Evolutionary conservation across 106 monocot species (phyloP).

Genomic region (Allium sativum): DNA sequence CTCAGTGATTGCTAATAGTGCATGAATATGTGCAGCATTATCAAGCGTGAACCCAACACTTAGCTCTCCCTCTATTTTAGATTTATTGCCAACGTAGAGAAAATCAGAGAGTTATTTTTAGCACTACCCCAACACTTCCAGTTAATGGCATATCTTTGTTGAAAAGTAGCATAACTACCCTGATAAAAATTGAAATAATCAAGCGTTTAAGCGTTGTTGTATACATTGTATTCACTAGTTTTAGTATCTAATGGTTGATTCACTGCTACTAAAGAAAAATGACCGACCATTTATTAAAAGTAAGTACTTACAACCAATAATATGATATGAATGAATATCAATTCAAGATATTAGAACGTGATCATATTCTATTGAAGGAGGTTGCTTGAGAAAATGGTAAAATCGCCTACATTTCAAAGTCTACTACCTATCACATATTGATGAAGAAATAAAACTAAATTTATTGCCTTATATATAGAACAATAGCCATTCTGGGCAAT

Average conservation of each 20-base stretch:
- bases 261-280: no score
- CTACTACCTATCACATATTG: no score
- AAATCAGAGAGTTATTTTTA: constrained; percentile 16
- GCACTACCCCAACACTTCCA: constrained; percentile 31
- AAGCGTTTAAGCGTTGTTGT: constrained; percentile 23
- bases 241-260: not conserved
- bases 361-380: no score
- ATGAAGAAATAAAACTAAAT: no score
- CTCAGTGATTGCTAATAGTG: constrained; percentile 30
- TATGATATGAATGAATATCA: no score
- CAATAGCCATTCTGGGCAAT: no score
- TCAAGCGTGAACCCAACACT: constrained; percentile 18
- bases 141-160: constrained; percentile 33
- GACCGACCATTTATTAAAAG: no score
- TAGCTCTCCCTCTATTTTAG: constrained; percentile 1
- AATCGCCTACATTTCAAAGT: no score
- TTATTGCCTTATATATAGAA: no score
- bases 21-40: constrained; percentile 18
- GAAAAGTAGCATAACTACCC: constrained; percentile 26
- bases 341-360: no score
- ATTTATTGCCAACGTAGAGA: constrained; percentile 38
- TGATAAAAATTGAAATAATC: constrained; percentile 39
- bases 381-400: no score
- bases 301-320: no score
- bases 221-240: not conserved